Base-by-base conservation (phyloP, 2,329 filamentous ascomycete species). In the Kalmusia sp. region DNA sequence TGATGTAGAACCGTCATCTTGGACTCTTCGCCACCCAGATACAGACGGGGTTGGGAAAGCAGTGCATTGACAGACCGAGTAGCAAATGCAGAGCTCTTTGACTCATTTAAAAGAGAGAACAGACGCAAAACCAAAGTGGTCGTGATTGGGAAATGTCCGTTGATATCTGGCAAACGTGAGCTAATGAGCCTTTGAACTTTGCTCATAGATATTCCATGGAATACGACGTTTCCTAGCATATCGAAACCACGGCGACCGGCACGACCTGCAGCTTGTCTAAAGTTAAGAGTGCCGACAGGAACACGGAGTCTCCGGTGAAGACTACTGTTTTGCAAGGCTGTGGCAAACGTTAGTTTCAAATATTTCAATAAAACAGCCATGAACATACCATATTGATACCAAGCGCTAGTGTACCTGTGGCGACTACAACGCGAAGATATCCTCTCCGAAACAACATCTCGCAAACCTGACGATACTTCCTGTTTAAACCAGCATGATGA, bases 221-320 rank as follows among this genome's bases (percentile, higher is more conserved):
- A 93, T 2, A 93, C 87, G 1, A 93, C 87, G 63, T 93, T 93
- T 51, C 90, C 90, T 1, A 93, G 82, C 19, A 92, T 76, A 67
- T 93, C 90, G 57, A 93, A 93, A 1, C 90, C 90, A 76, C 90
- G 84, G 72, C 90, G 87, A 60, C 90, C 90, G 27, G 90, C 88
- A 79, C 90, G 87, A 72, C 91, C 90, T 51, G 89, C 85, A 6
- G 85, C 88, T 70, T 93, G 90, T 7, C 88, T 84, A 70, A 89
- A 93, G 68, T 91, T 91, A n/a, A n/a, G 46, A 93, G 82, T 0
- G 89, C 84, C 0, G 88, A 91, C 37, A 93, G 75, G 66, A 84
- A 92, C 2, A 90, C 79, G 0, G 87, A 90, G 68, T 93, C 89
- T 0, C 88, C 89, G 14, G 81, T 82, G 69, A 93, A 93, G 1